These are phyloP conservation scores for Vanrija humicola DNA, from an alignment of 1,284 basidiomycete species.

Conservation along the genomic window DNA sequence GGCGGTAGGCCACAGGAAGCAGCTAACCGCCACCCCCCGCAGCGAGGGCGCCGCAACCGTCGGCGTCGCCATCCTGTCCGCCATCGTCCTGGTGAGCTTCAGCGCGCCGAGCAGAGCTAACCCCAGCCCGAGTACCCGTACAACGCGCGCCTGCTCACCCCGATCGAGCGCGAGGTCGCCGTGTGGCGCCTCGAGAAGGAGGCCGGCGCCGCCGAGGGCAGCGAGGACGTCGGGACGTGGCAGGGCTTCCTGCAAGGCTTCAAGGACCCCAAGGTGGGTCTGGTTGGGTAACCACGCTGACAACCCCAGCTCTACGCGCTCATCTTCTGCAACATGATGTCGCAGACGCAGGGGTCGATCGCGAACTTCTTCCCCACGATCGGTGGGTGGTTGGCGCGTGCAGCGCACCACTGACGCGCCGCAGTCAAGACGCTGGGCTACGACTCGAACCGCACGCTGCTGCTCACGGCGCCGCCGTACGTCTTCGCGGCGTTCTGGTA, in stretches of 20 bases:
- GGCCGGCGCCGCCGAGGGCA: conserved; percentile 17
- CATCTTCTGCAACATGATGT: conserved; percentile 6
- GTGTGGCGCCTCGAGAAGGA: conserved; percentile 27
- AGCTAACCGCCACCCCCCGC: conserved; percentile 10
- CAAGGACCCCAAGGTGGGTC: conserved; percentile 17
- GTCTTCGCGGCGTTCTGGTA: conserved; percentile 18
- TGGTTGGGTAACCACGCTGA: not conserved
- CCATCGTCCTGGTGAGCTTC: conserved; percentile 23
- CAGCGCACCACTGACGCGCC: not conserved
- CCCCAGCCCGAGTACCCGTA: conserved; percentile 25
- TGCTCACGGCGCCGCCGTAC: conserved; percentile 16
- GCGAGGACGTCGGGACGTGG: conserved; percentile 14
- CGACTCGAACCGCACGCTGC: conserved; percentile 14
- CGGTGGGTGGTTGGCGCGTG: not conserved
- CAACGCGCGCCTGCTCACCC: conserved; percentile 27
- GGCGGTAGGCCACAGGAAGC: conserved; percentile 16
- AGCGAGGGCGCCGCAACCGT: not conserved
- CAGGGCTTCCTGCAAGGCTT: conserved; percentile 19
- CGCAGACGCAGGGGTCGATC: conserved; percentile 19
- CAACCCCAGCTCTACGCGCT: conserved; percentile 21
- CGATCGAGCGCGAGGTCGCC: conserved; percentile 25
- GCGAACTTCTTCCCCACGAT: not conserved
- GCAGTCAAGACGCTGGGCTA: conserved; percentile 29
- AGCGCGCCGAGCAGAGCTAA: conserved; percentile 15
- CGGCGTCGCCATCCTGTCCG: conserved; percentile 15